Percentiles rank a stretch among this genome's conserved stretches.
Evolutionary conservation across 164 flowering plant genomes (phyloP).

Genomic region (Umbellularia californica): DNA sequence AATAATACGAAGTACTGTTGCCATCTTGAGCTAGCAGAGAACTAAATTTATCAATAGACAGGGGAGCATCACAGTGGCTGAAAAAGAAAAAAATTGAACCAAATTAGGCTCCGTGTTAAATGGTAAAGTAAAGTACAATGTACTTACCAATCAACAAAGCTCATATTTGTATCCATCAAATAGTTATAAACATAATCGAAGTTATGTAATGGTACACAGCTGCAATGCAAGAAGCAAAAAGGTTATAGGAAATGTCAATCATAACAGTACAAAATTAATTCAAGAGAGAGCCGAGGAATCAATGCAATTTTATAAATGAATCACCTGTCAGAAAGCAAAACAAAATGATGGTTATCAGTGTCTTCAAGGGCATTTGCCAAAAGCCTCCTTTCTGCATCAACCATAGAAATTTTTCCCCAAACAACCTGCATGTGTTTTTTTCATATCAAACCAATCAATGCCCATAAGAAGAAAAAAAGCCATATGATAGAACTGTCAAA

Average conservation of each 20-base stretch:
- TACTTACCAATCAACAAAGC: conserved; percentile 86
- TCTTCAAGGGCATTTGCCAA: conserved; percentile 78
- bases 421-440: conserved; percentile 49
- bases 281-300: neutral
- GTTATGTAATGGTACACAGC: conserved; percentile 85
- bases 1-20: neutral
- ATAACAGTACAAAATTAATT: conserved; percentile 1
- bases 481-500: neutral
- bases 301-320: neutral
- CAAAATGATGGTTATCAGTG: conserved; percentile 82
- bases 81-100: neutral
- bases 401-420: conserved; percentile 96
- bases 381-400: conserved; percentile 89
- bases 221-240: conserved; percentile 32
- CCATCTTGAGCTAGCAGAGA: neutral
- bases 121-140: neutral
- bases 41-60: neutral
- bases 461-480: neutral
- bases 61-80: neutral
- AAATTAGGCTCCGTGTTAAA: neutral
- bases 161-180: conserved; percentile 84
- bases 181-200: conserved; percentile 86
- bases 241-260: neutral
- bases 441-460: neutral
- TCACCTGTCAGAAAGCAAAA: conserved; percentile 93